These are phyloP conservation scores for Magnolia sinica DNA, from an alignment of 164 flowering plant genomes.

Conservation along the genomic window DNA sequence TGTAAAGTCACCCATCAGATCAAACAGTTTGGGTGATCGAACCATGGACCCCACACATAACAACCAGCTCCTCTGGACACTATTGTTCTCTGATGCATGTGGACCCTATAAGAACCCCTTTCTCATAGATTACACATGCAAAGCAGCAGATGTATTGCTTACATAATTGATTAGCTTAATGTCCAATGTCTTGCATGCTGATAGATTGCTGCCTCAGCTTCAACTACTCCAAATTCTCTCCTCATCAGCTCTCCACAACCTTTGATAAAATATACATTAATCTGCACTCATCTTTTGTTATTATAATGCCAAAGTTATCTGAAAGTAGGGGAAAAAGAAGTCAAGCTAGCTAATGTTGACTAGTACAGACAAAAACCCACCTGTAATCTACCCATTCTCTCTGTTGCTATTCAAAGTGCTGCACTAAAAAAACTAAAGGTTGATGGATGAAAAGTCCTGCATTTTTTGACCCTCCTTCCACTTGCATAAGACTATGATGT, in stretches of 20 bases:
- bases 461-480: neutral
- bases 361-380: neutral
- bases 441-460: neutral
- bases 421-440: neutral
- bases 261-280: neutral
- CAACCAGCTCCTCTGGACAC: no score
- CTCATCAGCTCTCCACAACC: conserved; percentile 6
- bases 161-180: no score
- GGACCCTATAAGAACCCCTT: no score
- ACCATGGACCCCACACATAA: no score
- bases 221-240: conserved; percentile 6
- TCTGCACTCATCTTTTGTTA: neutral
- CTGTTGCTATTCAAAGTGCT: neutral
- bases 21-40: no score
- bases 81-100: no score
- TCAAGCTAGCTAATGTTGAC: conserved; percentile 2
- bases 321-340: neutral
- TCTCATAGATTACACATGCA: no score
- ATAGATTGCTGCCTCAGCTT: neutral
- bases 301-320: neutral
- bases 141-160: no score
- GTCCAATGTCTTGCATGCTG: neutral
- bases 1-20: no score
- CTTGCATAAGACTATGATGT: neutral
- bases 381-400: neutral